Percentiles rank a stretch among this genome's conserved stretches.
phyloP scores from a whole-genome alignment of 257 asterid species.

The Gentiana straminea region DNA sequence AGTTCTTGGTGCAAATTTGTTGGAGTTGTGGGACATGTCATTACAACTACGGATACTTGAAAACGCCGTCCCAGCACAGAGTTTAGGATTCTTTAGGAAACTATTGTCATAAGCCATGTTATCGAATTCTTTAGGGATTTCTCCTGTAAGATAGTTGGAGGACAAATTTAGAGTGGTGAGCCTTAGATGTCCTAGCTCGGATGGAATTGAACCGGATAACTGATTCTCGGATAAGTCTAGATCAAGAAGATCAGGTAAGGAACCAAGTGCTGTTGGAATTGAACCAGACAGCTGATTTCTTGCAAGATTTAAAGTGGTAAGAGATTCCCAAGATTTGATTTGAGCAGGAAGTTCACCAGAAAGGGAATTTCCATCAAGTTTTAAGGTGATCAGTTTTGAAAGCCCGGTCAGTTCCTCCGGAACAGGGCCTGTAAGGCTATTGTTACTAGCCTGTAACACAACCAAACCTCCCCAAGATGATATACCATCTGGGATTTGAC shows the following conservation, averaged over 20 bases:
- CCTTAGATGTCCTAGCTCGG: slow-evolving; percentile 39
- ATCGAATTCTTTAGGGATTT: slow-evolving; percentile 51
- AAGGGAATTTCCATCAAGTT: slow-evolving; percentile 60
- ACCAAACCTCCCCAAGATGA: slow-evolving; percentile 50
- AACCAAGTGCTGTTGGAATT: slow-evolving; percentile 38
- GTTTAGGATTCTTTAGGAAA: slow-evolving; percentile 50
- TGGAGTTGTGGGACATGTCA: slow-evolving; percentile 12
- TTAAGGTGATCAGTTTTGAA: slow-evolving; percentile 28
- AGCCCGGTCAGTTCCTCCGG: slow-evolving; percentile 56
- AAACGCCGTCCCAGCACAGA: slow-evolving; percentile 36
- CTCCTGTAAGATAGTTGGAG: slow-evolving; percentile 52
- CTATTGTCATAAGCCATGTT: slow-evolving; percentile 59
- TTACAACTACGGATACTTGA: slow-evolving; percentile 35
- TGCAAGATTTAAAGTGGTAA: slow-evolving; percentile 36
- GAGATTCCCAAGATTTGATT: slow-evolving; percentile 62
- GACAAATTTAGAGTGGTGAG: slow-evolving; percentile 58
- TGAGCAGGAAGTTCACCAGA: slow-evolving; percentile 51
- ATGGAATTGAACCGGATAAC: slow-evolving; percentile 58
- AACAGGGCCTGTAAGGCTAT: slow-evolving; percentile 45
- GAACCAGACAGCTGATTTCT: slow-evolving; percentile 53
- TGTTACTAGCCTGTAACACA: slow-evolving; percentile 62
- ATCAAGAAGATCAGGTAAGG: slow-evolving; percentile 51
- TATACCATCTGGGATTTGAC: slow-evolving; percentile 39
- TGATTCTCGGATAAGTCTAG: slow-evolving; percentile 58
- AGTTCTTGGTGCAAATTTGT: slow-evolving; percentile 26